Evolutionary conservation across 371 early-diverging fungal species (phyloP).

Genomic region (Haplosporangium sp.): DNA sequence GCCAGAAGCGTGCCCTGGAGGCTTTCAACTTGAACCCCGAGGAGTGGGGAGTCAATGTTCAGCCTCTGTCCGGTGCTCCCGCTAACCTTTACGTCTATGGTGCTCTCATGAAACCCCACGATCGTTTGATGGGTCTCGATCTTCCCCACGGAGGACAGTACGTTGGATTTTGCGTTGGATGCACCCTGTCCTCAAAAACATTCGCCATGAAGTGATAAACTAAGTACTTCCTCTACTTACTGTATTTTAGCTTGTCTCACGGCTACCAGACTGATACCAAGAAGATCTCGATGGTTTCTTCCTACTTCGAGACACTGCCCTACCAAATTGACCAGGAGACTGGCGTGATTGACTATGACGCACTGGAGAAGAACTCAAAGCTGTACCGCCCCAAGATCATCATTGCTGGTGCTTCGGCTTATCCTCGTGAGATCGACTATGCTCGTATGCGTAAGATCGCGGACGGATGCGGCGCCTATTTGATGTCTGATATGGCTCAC

Average conservation of each 20-base stretch:
- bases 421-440: conserved; percentile 97
- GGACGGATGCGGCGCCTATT: conserved; percentile 86
- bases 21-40: conserved; percentile 89
- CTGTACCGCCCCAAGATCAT: conserved; percentile 97
- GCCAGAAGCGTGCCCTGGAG: conserved; percentile 96
- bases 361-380: conserved; percentile 84
- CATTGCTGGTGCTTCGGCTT: conserved; percentile 98
- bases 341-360: conserved; percentile 96
- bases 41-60: conserved; percentile 99
- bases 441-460: conserved; percentile 92
- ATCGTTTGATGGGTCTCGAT: conserved; percentile 99
- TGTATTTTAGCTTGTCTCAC: conserved; percentile 88
- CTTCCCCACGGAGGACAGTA: conserved; percentile 99
- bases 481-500: conserved; percentile 99
- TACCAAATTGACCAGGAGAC: conserved; percentile 93
- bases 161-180: conserved; percentile 56
- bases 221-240: neutral
- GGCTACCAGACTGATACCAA: conserved; percentile 98
- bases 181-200: too few species aligned
- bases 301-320: conserved; percentile 98
- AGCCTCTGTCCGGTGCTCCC: conserved; percentile 96
- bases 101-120: conserved; percentile 97
- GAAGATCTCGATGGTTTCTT: conserved; percentile 98
- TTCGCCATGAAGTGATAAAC: too few species aligned
- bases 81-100: conserved; percentile 98